Conservation (phyloP, 805 yeast genomes). For the Metschnikowia lochheadii region DNA sequence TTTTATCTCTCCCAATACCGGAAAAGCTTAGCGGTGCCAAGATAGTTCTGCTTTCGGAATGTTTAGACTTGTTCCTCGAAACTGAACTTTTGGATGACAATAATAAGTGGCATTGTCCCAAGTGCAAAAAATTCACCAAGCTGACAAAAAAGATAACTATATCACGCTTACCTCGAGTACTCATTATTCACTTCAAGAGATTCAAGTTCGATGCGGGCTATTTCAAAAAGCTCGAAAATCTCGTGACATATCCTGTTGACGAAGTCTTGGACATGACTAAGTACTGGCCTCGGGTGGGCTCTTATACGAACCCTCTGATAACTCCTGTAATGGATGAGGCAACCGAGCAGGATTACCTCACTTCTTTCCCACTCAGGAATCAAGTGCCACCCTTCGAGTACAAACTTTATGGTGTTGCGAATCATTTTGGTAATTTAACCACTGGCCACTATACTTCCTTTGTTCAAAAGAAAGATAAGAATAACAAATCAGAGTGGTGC, state of each 20-base stretch:
- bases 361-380: conserved; percentile 58
- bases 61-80: conserved; percentile 73
- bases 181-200: conserved; percentile 82
- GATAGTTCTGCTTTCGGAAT: conserved; percentile 46
- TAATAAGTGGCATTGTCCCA: conserved; percentile 81
- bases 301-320: conserved; percentile 12
- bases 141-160: conserved; percentile 69
- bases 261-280: conserved; percentile 55
- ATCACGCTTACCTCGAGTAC: conserved; percentile 70
- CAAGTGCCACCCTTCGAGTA: conserved; percentile 80
- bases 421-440: conserved; percentile 76
- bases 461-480: conserved; percentile 54
- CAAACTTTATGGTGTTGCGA: conserved; percentile 73
- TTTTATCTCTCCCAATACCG: conserved; percentile 78
- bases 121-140: conserved; percentile 58
- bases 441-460: conserved; percentile 89
- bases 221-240: conserved; percentile 57
- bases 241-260: conserved; percentile 62
- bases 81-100: conserved; percentile 71
- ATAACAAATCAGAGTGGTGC: conserved; percentile 62
- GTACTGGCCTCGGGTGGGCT: conserved; percentile 63
- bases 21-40: conserved; percentile 26
- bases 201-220: conserved; percentile 52
- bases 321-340: conserved; percentile 29
- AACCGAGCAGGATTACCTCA: conserved; percentile 42